Base-by-base conservation (phyloP, 192 early-diverging fungal species). In the Umbelopsis isabellina region DNA sequence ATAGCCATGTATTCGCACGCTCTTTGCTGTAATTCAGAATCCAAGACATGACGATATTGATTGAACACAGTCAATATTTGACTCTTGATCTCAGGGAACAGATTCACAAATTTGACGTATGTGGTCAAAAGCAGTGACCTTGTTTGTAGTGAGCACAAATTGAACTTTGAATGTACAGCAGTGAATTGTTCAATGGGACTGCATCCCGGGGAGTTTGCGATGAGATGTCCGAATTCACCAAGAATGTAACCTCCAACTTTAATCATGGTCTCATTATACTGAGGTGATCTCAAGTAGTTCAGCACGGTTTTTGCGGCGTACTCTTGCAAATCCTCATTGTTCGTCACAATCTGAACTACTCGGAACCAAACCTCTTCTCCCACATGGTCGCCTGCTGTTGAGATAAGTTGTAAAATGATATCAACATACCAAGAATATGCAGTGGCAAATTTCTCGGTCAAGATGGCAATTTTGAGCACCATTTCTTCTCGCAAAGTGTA, bases 401-500 rank as follows among this genome's bases (percentile, higher is more conserved):
- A 91, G 52, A 99, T 93, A 58, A 99, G 85, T 75, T 97, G 94
- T 69, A 98, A 85, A 73, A 98, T 97, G 41, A 98, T 94, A 72
- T 99, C 96, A 0, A 99, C 93, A 79, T 98, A 99, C 98, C 98
- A 99, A 55, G 93, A 91, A 75, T 96, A 96, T 75, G 97, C 97
- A 7, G 95, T 94, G 4, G 97, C 94, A 74, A 91, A 99, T 81
- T 97, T 98, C 76, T 99, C 98, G 0, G 97, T 92, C 75, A 99
- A 83, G 74, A 99, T 99, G 48, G 98, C 98, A 73, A 98, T 96
- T 77, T 98, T 98, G 37, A 99, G 86, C 5, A 97, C 98, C 91
- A 99, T 94, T 78, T 98, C 97, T 83, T 98, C 96, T 21, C 94
- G 88, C 74, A 99, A 86, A 15, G 91, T 90, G 69, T 90, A 90